Conservation (phyloP, 2,329 filamentous ascomycete genomes). For the Diaporthe amygdali region DNA sequence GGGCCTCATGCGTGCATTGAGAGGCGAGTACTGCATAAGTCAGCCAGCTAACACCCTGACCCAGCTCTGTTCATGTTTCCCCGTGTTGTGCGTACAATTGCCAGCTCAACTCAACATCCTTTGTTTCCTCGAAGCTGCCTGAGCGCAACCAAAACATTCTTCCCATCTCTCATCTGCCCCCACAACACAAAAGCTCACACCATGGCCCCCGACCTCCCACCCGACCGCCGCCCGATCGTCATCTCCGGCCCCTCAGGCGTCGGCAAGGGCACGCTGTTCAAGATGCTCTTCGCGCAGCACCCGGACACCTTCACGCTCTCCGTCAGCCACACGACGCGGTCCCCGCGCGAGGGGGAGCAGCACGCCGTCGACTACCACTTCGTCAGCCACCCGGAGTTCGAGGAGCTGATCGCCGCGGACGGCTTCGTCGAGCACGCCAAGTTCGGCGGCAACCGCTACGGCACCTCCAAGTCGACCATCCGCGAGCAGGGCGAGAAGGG, state of each 20-base stretch:
- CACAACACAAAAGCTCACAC: neutral
- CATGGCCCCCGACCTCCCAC: conserved; percentile 36
- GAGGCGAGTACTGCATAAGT: neutral
- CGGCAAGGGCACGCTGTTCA: conserved; percentile 82
- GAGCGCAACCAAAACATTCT: neutral
- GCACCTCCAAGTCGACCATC: conserved; percentile 81
- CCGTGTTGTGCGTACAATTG: conserved; percentile 14
- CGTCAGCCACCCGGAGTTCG: conserved; percentile 69
- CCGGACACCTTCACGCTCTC: conserved; percentile 59
- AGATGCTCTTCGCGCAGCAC: conserved; percentile 64
- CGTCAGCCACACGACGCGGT: conserved; percentile 79
- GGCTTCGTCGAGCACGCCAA: conserved; percentile 86
- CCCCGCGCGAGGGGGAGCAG: conserved; percentile 75
- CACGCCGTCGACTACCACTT: conserved; percentile 85
- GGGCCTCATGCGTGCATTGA: conserved; percentile 1
- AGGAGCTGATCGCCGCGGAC: conserved; percentile 67
- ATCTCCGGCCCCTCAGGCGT: conserved; percentile 82
- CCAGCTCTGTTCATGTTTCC: conserved; percentile 13
- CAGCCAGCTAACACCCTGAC: neutral
- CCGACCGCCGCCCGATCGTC: conserved; percentile 69
- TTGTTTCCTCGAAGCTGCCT: neutral
- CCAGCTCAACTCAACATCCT: neutral
- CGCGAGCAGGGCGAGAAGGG: conserved; percentile 74
- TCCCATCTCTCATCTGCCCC: neutral
- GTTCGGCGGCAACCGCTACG: conserved; percentile 87